Percentiles rank a stretch among this genome's conserved stretches.
These are phyloP conservation scores for Aquilaria malaccensis DNA, from an alignment of 345 rosid genomes.

Conservation along the genomic window DNA sequence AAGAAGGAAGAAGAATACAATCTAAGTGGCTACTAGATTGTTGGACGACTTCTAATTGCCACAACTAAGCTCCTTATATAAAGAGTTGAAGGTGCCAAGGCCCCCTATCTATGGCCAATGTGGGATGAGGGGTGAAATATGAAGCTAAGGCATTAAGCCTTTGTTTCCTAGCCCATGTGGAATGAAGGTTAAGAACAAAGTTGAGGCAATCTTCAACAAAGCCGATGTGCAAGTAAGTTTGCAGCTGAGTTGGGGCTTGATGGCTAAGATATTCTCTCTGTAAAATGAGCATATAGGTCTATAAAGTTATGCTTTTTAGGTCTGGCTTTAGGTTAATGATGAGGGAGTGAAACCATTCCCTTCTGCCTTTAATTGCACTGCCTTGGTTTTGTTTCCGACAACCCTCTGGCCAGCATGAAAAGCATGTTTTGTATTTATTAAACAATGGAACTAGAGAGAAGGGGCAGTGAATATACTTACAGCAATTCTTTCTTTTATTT, in stretches of 20 bases:
- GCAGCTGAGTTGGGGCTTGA: conserved; percentile 11
- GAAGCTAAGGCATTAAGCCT: no score
- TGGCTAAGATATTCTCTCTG: conserved; percentile 31
- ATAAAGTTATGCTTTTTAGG: conserved; percentile 16
- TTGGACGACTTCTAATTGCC: no score
- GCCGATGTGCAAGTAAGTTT: conserved; percentile 25
- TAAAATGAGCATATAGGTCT: conserved; percentile 31
- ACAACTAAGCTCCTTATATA: no score
- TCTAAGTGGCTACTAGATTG: no score
- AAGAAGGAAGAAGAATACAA: no score
- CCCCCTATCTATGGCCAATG: no score
- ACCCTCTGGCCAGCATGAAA: conserved; percentile 10
- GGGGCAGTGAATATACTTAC: conserved; percentile 20
- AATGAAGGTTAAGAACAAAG: no score
- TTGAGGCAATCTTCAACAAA: not conserved
- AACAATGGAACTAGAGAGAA: conserved; percentile 14
- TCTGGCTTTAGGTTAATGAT: conserved; percentile 16
- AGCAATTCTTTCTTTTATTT: conserved; percentile 15
- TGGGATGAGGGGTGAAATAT: no score
- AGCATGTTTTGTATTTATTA: conserved; percentile 12
- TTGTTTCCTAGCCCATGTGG: no score
- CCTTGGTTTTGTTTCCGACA: conserved; percentile 18
- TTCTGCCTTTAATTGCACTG: conserved; percentile 17
- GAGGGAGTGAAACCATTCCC: conserved; percentile 19
- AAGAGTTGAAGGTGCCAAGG: no score